These are phyloP conservation scores for Phytopythium aichiense DNA, from an alignment of 352 stramenopile genomes.

Conservation along the genomic window DNA sequence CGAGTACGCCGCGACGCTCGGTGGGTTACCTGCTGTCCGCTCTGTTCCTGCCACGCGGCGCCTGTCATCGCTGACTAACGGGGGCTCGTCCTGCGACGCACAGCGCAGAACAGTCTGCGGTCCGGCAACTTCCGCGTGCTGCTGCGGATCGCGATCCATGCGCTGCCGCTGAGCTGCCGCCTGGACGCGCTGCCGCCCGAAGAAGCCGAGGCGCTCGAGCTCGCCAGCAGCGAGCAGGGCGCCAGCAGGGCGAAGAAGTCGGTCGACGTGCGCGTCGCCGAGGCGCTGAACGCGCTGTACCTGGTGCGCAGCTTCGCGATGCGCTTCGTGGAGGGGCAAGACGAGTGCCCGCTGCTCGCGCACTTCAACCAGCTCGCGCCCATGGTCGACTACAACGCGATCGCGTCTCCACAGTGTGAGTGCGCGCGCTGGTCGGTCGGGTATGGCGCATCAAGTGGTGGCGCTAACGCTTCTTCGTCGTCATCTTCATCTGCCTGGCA, in stretches of 20 bases:
- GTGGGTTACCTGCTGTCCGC: conserved; percentile 19
- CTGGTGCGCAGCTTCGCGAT: conserved; percentile 71
- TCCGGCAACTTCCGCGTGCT: conserved; percentile 80
- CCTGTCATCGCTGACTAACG: too few relatives aligned
- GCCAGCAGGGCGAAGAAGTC: conserved; percentile 20
- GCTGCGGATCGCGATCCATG: conserved; percentile 51
- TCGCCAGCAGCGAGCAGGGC: conserved; percentile 7
- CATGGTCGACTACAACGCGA: conserved; percentile 10
- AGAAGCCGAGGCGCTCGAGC: conserved; percentile 36
- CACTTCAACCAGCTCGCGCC: conserved; percentile 51
- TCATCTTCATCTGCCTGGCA: conserved; percentile 12
- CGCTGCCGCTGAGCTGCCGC: conserved; percentile 48
- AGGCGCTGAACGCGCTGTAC: conserved; percentile 69
- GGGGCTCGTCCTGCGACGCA: background rate
- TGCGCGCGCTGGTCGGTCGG: background rate
- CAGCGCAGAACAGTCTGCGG: conserved; percentile 60
- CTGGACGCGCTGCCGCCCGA: conserved; percentile 53
- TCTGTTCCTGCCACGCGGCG: background rate
- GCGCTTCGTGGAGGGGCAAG: conserved; percentile 66
- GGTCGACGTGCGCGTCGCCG: conserved; percentile 38
- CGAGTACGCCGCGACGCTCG: conserved; percentile 59
- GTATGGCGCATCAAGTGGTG: background rate
- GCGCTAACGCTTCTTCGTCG: background rate
- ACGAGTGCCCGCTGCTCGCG: conserved; percentile 51
- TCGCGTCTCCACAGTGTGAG: conserved; percentile 2